Base-by-base conservation (phyloP, 257 asterid species). In the Solanum peruvianum region DNA sequence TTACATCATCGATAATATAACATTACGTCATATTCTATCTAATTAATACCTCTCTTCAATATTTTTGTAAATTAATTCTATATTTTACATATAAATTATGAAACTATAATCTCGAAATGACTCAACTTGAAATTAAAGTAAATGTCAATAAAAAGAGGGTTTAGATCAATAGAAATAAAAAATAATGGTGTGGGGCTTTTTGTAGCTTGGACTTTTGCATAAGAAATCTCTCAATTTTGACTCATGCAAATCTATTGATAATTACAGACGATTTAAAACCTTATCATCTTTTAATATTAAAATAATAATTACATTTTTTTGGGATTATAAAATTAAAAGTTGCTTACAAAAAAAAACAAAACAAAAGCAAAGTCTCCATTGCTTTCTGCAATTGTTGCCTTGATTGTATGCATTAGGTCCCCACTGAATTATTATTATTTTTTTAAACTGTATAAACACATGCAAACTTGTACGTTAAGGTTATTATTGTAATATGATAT, bases 341-440 rank as follows among this genome's bases (percentile, higher is more conserved):
- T 70, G 84, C 58, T 15, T 25, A 78, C 42, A 4, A 82, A 60
- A 11, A 31, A 31, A 31, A 41, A 78, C n/a, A 4, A 87, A 49
- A 58, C 62, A 82, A 82, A 89, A 88, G 89, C 85, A 60, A 87
- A 73, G 84, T 49, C 23, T 58, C 52, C 83, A 66, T 85, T 86
- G 80, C 75, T 82, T 88, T 73, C 47, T 76, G 87, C 87, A 58
- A 70, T 42, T 93, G 94, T 88, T 94, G 78, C 93, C 94, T 91
- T 91, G 91, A 92, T 91, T 91, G 95, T 87, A 89, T 66, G 87
- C 94, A 89, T 67, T 25, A 47, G 18, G 90, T 90, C 93, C 95
- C 98, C 93, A 92, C 94, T 44, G 13, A 86, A 83, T 87, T 86
- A 71, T 10, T 25, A 44, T 42, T 42, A 31, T 13, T 52, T 6